These are phyloP conservation scores for Inga laurina DNA, from an alignment of 306 rosid species.

Conservation along the genomic window DNA sequence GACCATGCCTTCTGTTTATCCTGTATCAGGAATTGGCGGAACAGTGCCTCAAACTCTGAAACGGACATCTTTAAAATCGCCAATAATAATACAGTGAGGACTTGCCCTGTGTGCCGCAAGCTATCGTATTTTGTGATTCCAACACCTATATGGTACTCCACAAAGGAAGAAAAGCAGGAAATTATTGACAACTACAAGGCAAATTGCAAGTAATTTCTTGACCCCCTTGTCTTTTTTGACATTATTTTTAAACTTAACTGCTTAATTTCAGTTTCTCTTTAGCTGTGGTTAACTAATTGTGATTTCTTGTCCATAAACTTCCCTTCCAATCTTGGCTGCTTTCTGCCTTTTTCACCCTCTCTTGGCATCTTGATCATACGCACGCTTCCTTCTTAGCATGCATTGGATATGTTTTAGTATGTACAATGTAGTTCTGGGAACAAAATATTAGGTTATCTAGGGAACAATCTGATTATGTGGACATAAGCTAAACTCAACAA, in stretches of 20 bases:
- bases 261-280: neutral
- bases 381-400: neutral
- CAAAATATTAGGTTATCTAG: neutral
- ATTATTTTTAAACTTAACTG: neutral
- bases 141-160: constrained; percentile 86
- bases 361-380: neutral
- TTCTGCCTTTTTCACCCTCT: neutral
- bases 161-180: constrained; percentile 87
- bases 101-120: constrained; percentile 94
- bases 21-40: constrained; percentile 97
- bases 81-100: constrained; percentile 68
- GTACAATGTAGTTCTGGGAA: neutral
- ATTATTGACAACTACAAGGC: constrained; percentile 88
- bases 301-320: constrained; percentile 8
- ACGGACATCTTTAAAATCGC: constrained; percentile 45
- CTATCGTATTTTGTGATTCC: constrained; percentile 92
- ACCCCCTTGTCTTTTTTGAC: neutral
- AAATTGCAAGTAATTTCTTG: constrained; percentile 73
- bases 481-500: neutral
- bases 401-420: neutral
- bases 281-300: neutral
- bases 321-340: neutral
- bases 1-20: constrained; percentile 96
- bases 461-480: constrained; percentile 1
- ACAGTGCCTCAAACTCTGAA: constrained; percentile 73